Evolutionary conservation across 2,329 filamentous ascomycete genomes (phyloP).

Genomic region (Colletotrichum godetiae): DNA sequence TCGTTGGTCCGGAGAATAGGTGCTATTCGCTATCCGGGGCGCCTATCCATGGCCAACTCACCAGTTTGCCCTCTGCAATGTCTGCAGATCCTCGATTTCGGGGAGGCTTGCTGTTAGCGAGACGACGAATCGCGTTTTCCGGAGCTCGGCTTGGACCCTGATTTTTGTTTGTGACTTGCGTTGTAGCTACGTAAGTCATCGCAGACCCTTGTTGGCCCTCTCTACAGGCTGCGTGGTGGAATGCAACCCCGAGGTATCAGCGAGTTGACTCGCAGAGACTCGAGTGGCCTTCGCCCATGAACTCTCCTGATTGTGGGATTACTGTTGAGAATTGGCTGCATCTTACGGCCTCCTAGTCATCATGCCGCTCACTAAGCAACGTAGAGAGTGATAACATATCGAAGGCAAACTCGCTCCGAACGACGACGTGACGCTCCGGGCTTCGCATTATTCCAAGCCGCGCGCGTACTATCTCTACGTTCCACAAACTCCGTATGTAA

Average conservation of each 20-base stretch:
- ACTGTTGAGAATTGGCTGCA: no score
- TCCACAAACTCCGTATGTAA: not conserved
- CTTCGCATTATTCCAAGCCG: not conserved
- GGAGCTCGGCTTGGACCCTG: slow-evolving; percentile 26
- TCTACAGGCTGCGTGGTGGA: not conserved
- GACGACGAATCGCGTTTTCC: slow-evolving; percentile 7
- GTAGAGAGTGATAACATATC: not conserved
- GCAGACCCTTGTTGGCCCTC: slow-evolving; percentile 1
- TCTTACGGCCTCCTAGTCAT: not conserved
- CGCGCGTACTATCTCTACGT: not conserved
- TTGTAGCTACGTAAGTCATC: not conserved
- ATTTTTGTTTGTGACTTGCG: not conserved
- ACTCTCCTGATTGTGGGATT: not conserved
- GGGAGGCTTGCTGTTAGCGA: not conserved
- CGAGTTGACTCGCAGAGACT: no score
- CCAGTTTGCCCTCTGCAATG: not conserved
- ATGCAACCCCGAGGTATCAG: not conserved
- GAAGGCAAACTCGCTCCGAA: not conserved
- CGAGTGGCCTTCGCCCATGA: not conserved
- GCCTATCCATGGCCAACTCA: not conserved
- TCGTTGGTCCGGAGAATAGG: not conserved
- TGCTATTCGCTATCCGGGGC: not conserved
- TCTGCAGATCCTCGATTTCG: not conserved
- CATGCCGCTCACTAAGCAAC: not conserved
- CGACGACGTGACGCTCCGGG: not conserved